phyloP scores from a whole-genome alignment of 2,329 filamentous ascomycete genomes.

The Cytospora paraplurivora region DNA sequence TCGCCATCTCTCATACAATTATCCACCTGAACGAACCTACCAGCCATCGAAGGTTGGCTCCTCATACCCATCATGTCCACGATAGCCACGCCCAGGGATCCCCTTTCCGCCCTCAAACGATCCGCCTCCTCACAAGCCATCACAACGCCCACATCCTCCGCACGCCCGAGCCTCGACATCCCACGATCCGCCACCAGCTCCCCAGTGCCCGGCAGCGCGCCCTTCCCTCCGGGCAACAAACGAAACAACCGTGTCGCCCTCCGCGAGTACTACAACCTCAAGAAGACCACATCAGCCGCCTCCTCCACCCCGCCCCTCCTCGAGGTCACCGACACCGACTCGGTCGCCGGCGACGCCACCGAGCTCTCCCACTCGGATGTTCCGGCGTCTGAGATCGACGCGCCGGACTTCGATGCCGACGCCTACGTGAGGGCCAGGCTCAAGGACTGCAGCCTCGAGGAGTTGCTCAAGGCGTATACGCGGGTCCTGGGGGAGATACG shows the following conservation, averaged over 20 bases:
- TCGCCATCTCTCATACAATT: not conserved
- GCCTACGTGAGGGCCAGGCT: constrained; percentile 66
- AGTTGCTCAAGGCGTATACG: constrained; percentile 70
- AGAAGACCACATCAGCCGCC: constrained; percentile 45
- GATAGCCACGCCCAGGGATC: constrained; percentile 64
- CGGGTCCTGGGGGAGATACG: constrained; percentile 78
- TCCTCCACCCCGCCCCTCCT: constrained; percentile 42
- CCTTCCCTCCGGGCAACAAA: constrained; percentile 38
- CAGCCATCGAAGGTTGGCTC: not conserved
- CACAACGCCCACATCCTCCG: constrained; percentile 71
- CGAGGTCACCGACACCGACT: constrained; percentile 46
- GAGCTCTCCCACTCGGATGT: constrained; percentile 53
- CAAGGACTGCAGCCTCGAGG: constrained; percentile 64
- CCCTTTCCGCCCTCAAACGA: constrained; percentile 58
- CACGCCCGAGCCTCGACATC: constrained; percentile 71
- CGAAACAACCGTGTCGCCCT: constrained; percentile 80
- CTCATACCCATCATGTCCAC: constrained; percentile 55
- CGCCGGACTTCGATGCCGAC: constrained; percentile 70
- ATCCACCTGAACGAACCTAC: not conserved
- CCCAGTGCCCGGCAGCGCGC: constrained; percentile 43
- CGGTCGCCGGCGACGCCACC: constrained; percentile 33
- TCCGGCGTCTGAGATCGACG: constrained; percentile 72
- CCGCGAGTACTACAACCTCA: constrained; percentile 92
- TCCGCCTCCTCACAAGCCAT: constrained; percentile 52
- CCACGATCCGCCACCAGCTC: constrained; percentile 62